These are phyloP conservation scores for Cladosporium sp. DNA, from an alignment of 2,329 filamentous ascomycete species.

Conservation along the genomic window DNA sequence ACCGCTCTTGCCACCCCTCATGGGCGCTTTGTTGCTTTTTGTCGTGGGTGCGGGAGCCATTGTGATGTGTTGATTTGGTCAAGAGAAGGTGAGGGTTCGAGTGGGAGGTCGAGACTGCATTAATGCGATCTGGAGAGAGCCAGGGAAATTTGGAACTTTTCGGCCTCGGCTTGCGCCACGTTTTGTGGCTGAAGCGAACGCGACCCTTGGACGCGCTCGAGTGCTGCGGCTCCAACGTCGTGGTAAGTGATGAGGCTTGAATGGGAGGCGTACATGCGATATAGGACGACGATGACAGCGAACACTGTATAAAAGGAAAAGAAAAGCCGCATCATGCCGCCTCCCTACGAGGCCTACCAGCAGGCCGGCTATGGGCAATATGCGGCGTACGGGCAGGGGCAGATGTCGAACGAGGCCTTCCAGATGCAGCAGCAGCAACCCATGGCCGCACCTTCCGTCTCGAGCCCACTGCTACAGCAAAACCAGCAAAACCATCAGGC, in stretches of 20 bases:
- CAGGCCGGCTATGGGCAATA: slow-evolving; percentile 12
- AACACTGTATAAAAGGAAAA: background rate
- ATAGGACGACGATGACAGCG: background rate
- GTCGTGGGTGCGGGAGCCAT: slow-evolving; percentile 19
- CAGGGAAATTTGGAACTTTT: slow-evolving; percentile 20
- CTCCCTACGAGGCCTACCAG: slow-evolving; percentile 9
- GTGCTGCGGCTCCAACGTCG: slow-evolving; percentile 5
- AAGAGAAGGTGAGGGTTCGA: background rate
- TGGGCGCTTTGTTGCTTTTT: slow-evolving; percentile 18
- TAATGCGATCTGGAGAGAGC: background rate
- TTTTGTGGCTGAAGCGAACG: slow-evolving; percentile 11
- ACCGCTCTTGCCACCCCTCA: slow-evolving; percentile 11
- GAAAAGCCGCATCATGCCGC: background rate
- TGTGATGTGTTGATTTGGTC: background rate
- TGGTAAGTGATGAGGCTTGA: background rate
- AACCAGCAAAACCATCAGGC: slow-evolving; percentile 3
- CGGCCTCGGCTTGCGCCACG: slow-evolving; percentile 17
- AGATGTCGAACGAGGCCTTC: background rate
- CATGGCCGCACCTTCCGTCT: slow-evolving; percentile 17
- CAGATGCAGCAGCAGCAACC: slow-evolving; percentile 7
- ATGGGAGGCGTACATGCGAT: background rate
- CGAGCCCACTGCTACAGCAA: background rate
- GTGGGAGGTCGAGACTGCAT: slow-evolving; percentile 4
- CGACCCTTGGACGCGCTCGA: background rate
- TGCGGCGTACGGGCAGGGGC: slow-evolving; percentile 3